Conservation (phyloP, 495 filamentous ascomycete species). For the Lentithecium fluviatile region DNA sequence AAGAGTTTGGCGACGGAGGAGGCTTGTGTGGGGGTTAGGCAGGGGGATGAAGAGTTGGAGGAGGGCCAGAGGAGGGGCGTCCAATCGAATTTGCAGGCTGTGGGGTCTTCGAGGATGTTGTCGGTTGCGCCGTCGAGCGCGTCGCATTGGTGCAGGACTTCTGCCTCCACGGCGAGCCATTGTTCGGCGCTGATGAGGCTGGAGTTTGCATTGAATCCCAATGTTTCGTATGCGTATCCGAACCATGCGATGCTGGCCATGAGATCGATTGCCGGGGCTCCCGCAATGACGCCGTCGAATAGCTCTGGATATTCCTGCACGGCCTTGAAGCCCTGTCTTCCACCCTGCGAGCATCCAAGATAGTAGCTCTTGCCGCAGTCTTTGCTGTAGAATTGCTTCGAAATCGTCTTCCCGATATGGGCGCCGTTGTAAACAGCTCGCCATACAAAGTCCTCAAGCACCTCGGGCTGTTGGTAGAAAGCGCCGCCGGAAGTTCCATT, state of each 20-base stretch:
- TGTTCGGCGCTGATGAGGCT: neutral
- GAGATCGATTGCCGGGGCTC: slow-evolving; percentile 9
- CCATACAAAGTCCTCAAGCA: slow-evolving; percentile 15
- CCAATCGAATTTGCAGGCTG: slow-evolving; percentile 6
- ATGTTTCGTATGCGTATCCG: neutral
- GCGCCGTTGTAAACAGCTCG: slow-evolving; percentile 4
- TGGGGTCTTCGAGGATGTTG: slow-evolving; percentile 13
- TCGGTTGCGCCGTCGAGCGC: slow-evolving; percentile 13
- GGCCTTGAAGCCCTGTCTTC: slow-evolving; percentile 21
- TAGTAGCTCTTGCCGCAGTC: slow-evolving; percentile 11
- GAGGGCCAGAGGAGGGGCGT: neutral
- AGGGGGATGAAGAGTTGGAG: neutral
- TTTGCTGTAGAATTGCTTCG: slow-evolving; percentile 11
- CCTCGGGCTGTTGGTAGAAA: slow-evolving; percentile 6
- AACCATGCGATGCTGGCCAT: neutral
- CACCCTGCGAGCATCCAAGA: slow-evolving; percentile 16
- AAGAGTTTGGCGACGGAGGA: neutral
- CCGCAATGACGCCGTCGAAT: slow-evolving; percentile 18
- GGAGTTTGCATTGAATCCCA: neutral
- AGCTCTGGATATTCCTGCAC: slow-evolving; percentile 14
- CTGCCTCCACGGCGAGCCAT: neutral
- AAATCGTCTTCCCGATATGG: slow-evolving; percentile 2
- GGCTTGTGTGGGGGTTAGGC: neutral
- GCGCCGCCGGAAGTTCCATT: slow-evolving; percentile 7
- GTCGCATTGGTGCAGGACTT: slow-evolving; percentile 16